These are phyloP conservation scores for Kwoniella shandongensis DNA, from an alignment of 768 basidiomycete species.

Conservation along the genomic window DNA sequence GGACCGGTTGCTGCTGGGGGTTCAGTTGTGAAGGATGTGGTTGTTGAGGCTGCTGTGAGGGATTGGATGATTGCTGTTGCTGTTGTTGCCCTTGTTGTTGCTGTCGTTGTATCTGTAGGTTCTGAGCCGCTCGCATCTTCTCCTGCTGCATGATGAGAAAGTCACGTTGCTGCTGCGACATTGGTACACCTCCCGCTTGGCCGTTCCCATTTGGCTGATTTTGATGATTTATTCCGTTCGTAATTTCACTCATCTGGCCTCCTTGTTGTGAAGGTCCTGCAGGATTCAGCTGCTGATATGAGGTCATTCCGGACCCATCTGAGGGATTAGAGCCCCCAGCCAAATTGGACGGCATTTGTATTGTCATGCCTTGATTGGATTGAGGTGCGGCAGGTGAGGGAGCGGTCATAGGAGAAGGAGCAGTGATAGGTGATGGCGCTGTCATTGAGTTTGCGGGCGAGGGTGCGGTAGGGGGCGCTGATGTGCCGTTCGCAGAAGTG, in stretches of 20 bases:
- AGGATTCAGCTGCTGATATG: no score
- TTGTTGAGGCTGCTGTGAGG: constrained; percentile 3
- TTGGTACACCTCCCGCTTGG: background rate
- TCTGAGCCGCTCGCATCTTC: constrained; percentile 21
- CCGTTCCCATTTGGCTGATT: constrained; percentile 9
- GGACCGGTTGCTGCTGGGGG: constrained; percentile 1
- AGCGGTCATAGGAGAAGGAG: constrained; percentile 14
- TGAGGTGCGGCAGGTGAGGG: constrained; percentile 10
- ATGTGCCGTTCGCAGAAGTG: background rate
- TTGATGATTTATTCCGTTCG: no score
- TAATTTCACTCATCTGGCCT: no score
- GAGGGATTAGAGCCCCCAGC: no score
- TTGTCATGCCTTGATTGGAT: background rate
- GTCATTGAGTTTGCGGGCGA: constrained; percentile 11
- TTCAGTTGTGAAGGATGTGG: background rate
- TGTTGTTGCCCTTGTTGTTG: constrained; percentile 22
- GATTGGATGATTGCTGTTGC: constrained; percentile 17
- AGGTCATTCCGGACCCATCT: no score
- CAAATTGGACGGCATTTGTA: background rate
- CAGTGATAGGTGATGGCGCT: background rate
- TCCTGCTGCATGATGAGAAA: constrained; percentile 29
- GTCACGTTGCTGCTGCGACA: constrained; percentile 30
- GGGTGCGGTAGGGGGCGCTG: constrained; percentile 8
- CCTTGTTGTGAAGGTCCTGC: no score
- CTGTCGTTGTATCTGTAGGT: constrained; percentile 18